Evolutionary conservation across 139 green algal genomes (phyloP).

Genomic region (Micromonas commoda): DNA sequence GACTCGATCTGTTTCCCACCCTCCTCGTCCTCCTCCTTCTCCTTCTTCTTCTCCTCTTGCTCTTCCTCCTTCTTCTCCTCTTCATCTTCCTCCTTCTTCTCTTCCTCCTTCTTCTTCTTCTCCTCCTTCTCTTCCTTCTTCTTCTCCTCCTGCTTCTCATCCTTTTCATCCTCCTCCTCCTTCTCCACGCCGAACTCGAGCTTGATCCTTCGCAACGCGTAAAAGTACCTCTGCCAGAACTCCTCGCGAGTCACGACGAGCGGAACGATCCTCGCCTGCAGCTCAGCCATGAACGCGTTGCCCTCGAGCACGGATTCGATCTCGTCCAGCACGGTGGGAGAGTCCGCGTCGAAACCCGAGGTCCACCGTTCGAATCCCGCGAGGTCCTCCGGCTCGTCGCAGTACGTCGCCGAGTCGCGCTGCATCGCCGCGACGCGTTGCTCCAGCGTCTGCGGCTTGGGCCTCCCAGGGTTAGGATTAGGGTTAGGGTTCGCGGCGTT

Average conservation of each 20-base stretch:
- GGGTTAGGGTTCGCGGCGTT: neutral
- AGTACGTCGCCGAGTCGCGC: slow-evolving; percentile 85
- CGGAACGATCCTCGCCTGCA: slow-evolving; percentile 61
- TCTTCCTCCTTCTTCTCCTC: neutral
- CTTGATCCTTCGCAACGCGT: slow-evolving; percentile 56
- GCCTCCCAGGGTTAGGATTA: slow-evolving; percentile 18
- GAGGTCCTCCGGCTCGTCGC: slow-evolving; percentile 81
- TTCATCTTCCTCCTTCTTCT: neutral
- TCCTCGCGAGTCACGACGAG: slow-evolving; percentile 80
- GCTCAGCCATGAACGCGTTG: slow-evolving; percentile 50
- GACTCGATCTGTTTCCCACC: no score
- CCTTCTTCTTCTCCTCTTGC: no score
- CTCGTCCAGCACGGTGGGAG: slow-evolving; percentile 32
- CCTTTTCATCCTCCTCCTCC: neutral
- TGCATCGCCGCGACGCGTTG: neutral
- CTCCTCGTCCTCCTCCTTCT: neutral
- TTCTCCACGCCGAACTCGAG: slow-evolving; percentile 35
- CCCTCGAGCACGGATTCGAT: slow-evolving; percentile 53
- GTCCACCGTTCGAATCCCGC: slow-evolving; percentile 54
- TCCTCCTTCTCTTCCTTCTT: neutral
- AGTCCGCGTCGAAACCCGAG: neutral
- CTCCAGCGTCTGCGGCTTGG: slow-evolving; percentile 12
- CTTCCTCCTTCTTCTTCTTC: no score
- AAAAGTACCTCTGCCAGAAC: slow-evolving; percentile 94
- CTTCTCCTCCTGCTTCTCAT: neutral